Evolutionary conservation across 176 grass and related monocot genomes (phyloP).

Genomic region (Canna indica): DNA sequence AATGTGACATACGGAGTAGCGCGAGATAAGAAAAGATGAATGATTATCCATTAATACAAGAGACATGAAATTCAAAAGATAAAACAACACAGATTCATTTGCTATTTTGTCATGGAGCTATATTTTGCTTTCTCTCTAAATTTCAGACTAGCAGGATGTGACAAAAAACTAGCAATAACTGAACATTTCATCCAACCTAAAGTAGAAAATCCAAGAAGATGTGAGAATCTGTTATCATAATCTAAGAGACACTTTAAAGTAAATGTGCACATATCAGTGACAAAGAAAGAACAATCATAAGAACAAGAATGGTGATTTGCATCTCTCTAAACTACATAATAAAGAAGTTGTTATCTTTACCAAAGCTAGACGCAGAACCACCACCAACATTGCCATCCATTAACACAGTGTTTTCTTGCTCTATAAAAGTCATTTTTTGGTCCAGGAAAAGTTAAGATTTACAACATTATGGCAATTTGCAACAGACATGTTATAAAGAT

Average conservation of each 20-base stretch:
- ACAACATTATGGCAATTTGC: background rate
- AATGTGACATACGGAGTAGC: too few relatives aligned
- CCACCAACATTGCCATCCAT: constrained; percentile 29
- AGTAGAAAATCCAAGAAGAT: background rate
- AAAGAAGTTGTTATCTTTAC: constrained; percentile 18
- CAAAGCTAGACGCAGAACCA: constrained; percentile 32
- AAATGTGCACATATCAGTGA: background rate
- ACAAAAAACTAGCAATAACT: background rate
- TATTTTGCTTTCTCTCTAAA: background rate
- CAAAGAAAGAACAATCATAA: constrained; percentile 1
- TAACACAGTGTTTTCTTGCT: constrained; percentile 28
- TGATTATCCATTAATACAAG: too few relatives aligned
- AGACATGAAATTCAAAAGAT: too few relatives aligned
- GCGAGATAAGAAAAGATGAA: too few relatives aligned
- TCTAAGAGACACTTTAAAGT: background rate
- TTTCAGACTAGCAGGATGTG: background rate
- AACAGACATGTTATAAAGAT: background rate
- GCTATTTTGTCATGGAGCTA: too few relatives aligned
- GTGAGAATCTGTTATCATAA: background rate
- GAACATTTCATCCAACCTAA: background rate
- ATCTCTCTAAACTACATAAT: constrained; percentile 15
- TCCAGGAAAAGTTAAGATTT: constrained; percentile 42
- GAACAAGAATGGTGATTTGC: constrained; percentile 25
- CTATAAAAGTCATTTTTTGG: constrained; percentile 33
- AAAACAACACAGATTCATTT: too few relatives aligned